A percentile compares a stretch with the other conserved stretches of the same genome.
Evolutionary conservation across 257 asterid species (phyloP).

Genomic region (Handroanthus guayacan): DNA sequence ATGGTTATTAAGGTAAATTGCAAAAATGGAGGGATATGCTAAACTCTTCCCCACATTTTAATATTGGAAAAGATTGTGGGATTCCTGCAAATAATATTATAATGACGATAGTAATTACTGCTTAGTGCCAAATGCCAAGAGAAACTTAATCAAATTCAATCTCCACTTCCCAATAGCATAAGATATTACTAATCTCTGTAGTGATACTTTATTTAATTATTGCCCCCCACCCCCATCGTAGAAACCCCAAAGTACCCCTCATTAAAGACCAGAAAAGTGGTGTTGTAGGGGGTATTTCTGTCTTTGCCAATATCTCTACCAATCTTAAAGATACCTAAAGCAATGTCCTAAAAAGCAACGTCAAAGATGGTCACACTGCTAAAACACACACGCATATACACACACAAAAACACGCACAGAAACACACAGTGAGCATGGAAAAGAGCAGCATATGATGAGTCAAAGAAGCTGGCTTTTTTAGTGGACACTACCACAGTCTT

Average conservation of each 20-base stretch:
- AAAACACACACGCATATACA: constrained; percentile 36
- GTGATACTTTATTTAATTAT: constrained; percentile 51
- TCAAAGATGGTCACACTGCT: constrained; percentile 49
- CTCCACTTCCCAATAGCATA: constrained; percentile 39
- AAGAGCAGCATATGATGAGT: constrained; percentile 54
- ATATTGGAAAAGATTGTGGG: constrained; percentile 38
- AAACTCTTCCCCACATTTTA: constrained; percentile 35
- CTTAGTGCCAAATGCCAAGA: constrained; percentile 42
- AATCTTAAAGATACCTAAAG: constrained; percentile 39
- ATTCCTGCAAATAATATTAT: constrained; percentile 37
- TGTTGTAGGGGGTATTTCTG: constrained; percentile 26
- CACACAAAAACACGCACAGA: constrained; percentile 30
- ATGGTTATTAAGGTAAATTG: constrained; percentile 33
- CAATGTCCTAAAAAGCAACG: constrained; percentile 52
- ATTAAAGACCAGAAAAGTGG: background rate
- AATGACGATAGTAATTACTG: constrained; percentile 35
- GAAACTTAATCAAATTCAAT: constrained; percentile 31
- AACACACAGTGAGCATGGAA: constrained; percentile 35
- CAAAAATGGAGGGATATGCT: constrained; percentile 25
- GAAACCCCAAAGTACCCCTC: constrained; percentile 42
- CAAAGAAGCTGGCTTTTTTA: constrained; percentile 46
- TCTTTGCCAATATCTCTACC: constrained; percentile 7
- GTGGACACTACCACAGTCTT: constrained; percentile 40
- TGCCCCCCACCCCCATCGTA: constrained; percentile 13
- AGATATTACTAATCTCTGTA: constrained; percentile 37